Conservation (phyloP, 2,329 filamentous ascomycete species). For the Venturia asperata region DNA sequence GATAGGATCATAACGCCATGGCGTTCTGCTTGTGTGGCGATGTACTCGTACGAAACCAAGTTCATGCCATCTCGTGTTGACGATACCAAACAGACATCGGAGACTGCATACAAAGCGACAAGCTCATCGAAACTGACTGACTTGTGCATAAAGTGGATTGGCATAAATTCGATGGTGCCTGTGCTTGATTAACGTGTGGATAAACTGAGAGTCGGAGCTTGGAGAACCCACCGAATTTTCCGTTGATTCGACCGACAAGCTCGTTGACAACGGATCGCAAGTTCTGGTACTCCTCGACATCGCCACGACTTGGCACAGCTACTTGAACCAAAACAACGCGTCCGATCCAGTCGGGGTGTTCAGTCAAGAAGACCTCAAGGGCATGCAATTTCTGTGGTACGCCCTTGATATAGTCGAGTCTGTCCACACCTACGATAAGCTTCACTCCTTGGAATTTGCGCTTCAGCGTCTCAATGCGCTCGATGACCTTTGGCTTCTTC, state of each 20-base stretch:
- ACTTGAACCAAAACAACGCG: slow-evolving; percentile 96
- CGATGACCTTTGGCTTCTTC: slow-evolving; percentile 75
- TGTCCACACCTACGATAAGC: slow-evolving; percentile 92
- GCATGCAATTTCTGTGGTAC: slow-evolving; percentile 96
- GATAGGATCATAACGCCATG: slow-evolving; percentile 93
- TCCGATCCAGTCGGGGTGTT: slow-evolving; percentile 96
- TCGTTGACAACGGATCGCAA: slow-evolving; percentile 93
- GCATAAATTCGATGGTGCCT: slow-evolving; percentile 95
- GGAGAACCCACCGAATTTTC: slow-evolving; percentile 63
- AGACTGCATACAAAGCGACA: slow-evolving; percentile 84
- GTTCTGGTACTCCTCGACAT: slow-evolving; percentile 97
- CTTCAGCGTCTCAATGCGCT: slow-evolving; percentile 75
- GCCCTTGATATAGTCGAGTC: slow-evolving; percentile 97
- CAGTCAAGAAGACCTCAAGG: slow-evolving; percentile 90
- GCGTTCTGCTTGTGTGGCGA: slow-evolving; percentile 81
- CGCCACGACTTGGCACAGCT: slow-evolving; percentile 86
- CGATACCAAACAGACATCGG: slow-evolving; percentile 85
- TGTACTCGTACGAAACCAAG: slow-evolving; percentile 95
- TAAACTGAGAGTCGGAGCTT: background rate
- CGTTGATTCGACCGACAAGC: slow-evolving; percentile 92
- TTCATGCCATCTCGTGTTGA: slow-evolving; percentile 99
- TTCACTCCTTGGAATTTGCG: slow-evolving; percentile 94
- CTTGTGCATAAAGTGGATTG: slow-evolving; percentile 97
- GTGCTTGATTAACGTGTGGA: background rate
- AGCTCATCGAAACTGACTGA: slow-evolving; percentile 92